Percentiles rank a stretch among this genome's conserved stretches.
Conservation (phyloP, 2,329 filamentous ascomycete species). For the Fusarium sp. region DNA sequence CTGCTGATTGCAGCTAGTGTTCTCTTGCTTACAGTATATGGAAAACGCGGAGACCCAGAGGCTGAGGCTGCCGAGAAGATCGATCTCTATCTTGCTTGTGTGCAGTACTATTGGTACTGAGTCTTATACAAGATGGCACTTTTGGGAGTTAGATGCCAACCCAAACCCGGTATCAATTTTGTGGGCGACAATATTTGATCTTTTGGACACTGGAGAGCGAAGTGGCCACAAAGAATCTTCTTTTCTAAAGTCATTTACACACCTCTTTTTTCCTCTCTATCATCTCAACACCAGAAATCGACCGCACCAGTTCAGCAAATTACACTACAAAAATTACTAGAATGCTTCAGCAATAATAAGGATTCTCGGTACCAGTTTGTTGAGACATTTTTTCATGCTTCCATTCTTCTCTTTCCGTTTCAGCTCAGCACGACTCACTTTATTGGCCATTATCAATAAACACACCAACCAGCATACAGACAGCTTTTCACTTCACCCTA, state of each 20-base stretch:
- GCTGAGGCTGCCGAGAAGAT: neutral
- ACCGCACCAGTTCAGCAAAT: neutral
- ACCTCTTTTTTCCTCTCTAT: neutral
- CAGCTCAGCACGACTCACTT: neutral
- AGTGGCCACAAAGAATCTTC: neutral
- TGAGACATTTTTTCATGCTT: neutral
- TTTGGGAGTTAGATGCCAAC: neutral
- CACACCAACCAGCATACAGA: too few relatives aligned
- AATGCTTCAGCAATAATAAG: neutral
- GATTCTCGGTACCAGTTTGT: neutral
- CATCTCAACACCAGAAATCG: neutral
- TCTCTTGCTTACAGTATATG: neutral
- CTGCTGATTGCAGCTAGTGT: neutral
- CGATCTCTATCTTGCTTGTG: neutral
- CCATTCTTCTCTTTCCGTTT: neutral
- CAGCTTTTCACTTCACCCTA: too few relatives aligned
- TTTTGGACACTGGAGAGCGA: neutral
- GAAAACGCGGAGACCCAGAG: fast-evolving
- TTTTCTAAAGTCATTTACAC: neutral
- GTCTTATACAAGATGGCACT: neutral
- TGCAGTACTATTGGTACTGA: neutral
- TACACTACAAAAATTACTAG: neutral
- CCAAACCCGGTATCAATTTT: neutral
- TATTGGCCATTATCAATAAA: neutral
- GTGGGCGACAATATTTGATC: neutral